Percentiles rank a stretch among this genome's conserved stretches.
phyloP scores from a whole-genome alignment of 352 stramenopile species.

The Globisporangium radiosum region DNA sequence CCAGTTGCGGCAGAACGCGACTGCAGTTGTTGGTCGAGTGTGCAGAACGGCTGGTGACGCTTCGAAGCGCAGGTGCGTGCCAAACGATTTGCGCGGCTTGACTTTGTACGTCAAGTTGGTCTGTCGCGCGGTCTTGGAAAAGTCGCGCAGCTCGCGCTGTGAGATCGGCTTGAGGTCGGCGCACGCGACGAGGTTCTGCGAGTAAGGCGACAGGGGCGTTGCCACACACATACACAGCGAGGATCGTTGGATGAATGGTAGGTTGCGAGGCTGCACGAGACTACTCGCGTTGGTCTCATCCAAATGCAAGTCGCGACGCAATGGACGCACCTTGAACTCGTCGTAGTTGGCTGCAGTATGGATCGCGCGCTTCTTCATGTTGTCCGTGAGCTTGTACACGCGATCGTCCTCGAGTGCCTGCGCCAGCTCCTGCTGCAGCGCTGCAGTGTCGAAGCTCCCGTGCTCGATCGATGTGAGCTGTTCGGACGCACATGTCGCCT shows the following conservation, averaged over 20 bases:
- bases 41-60: constrained; percentile 16
- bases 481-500: neutral
- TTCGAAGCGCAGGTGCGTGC: constrained; percentile 20
- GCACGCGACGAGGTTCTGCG: constrained; percentile 80
- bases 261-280: too few species aligned
- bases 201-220: neutral
- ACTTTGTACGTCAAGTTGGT: constrained; percentile 70
- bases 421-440: constrained; percentile 64
- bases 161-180: constrained; percentile 78
- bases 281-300: too few species aligned
- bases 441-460: constrained; percentile 63
- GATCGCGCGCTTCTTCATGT: constrained; percentile 86
- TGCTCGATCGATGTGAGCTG: constrained; percentile 75
- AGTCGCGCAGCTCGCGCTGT: constrained; percentile 58
- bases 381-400: constrained; percentile 79
- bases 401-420: constrained; percentile 74
- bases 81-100: constrained; percentile 23
- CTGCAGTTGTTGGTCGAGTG: constrained; percentile 28
- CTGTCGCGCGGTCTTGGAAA: constrained; percentile 36
- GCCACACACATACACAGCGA: neutral
- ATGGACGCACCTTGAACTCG: constrained; percentile 64
- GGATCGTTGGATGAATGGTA: neutral
- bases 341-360: constrained; percentile 80
- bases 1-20: constrained; percentile 73
- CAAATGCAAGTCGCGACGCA: too few species aligned